phyloP scores from a whole-genome alignment of 306 rosid species.

The Trichosanthes truncata region DNA sequence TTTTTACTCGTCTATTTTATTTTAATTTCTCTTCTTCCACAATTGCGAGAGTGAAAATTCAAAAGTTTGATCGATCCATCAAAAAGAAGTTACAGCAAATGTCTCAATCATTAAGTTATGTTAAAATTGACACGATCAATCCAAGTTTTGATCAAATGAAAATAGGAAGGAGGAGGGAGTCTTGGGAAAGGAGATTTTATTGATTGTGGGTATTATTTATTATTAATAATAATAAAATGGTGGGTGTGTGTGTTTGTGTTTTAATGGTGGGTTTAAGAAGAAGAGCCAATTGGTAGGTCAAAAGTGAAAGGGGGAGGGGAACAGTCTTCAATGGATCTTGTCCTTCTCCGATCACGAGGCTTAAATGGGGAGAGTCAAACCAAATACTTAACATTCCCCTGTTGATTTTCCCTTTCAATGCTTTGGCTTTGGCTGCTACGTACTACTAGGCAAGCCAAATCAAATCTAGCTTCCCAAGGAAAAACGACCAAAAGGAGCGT shows the following conservation, averaged over 20 bases:
- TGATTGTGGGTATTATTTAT: neutral
- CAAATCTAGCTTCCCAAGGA: neutral
- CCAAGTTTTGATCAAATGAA: no score
- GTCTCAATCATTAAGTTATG: no score
- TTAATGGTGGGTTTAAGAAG: neutral
- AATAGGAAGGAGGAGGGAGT: neutral
- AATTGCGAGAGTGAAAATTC: no score
- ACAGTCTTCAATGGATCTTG: conserved; percentile 75
- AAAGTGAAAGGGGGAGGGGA: conserved; percentile 68
- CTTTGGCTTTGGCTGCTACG: neutral
- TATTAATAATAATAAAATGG: neutral
- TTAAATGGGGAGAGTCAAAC: neutral
- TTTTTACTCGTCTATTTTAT: neutral
- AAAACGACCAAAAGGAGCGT: neutral
- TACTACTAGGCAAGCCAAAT: neutral
- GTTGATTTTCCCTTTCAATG: neutral
- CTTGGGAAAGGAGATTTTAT: neutral
- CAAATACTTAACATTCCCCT: neutral
- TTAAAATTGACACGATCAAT: no score
- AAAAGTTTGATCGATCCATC: no score
- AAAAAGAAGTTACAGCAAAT: no score
- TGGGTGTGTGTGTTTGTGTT: no score
- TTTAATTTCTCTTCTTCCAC: no score
- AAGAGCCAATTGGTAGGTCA: conserved; percentile 44
- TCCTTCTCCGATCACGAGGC: conserved; percentile 98